A percentile compares a stretch with the other conserved stretches of the same genome.
phyloP scores from a whole-genome alignment of 768 basidiomycete genomes.

The Xanthoconium stramineum region DNA sequence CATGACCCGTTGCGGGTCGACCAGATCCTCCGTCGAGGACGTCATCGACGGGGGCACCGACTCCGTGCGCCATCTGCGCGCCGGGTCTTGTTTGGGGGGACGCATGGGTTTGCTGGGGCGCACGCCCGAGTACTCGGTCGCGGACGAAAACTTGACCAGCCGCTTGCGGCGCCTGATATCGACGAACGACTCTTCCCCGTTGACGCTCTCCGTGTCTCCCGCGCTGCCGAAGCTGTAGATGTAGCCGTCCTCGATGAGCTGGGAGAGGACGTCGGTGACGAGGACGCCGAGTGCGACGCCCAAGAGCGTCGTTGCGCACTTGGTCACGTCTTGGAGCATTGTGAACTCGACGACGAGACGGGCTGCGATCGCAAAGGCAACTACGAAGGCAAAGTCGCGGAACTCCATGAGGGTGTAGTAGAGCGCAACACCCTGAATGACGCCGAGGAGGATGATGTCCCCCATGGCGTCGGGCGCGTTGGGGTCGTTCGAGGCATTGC shows the following conservation, averaged over 20 bases:
- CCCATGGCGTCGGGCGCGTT: slow-evolving; percentile 38
- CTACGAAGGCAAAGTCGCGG: slow-evolving; percentile 50
- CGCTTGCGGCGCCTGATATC: slow-evolving; percentile 36
- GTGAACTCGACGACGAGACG: slow-evolving; percentile 67
- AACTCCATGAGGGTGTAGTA: slow-evolving; percentile 61
- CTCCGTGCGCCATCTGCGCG: slow-evolving; percentile 33
- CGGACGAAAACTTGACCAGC: slow-evolving; percentile 45
- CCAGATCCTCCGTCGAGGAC: slow-evolving; percentile 65
- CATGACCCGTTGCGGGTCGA: slow-evolving; percentile 57
- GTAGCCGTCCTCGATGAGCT: slow-evolving; percentile 53
- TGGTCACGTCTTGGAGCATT: slow-evolving; percentile 48
- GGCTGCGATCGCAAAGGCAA: slow-evolving; percentile 53
- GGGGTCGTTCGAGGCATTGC: slow-evolving; percentile 35
- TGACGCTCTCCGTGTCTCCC: slow-evolving; percentile 20
- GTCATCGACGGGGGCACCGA: slow-evolving; percentile 50
- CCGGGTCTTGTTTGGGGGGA: slow-evolving; percentile 28
- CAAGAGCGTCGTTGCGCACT: slow-evolving; percentile 57
- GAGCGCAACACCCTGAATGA: slow-evolving; percentile 73
- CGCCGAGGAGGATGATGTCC: slow-evolving; percentile 63
- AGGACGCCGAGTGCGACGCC: slow-evolving; percentile 69
- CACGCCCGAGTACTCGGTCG: slow-evolving; percentile 32
- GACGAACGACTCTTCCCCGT: slow-evolving; percentile 10
- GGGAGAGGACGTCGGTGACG: slow-evolving; percentile 67
- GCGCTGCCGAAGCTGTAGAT: slow-evolving; percentile 26
- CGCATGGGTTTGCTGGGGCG: slow-evolving; percentile 22